Percentiles rank a stretch among this genome's conserved stretches.
Evolutionary conservation across 2,329 filamentous ascomycete species (phyloP).

Genomic region (Torrubiella hemipterigena): DNA sequence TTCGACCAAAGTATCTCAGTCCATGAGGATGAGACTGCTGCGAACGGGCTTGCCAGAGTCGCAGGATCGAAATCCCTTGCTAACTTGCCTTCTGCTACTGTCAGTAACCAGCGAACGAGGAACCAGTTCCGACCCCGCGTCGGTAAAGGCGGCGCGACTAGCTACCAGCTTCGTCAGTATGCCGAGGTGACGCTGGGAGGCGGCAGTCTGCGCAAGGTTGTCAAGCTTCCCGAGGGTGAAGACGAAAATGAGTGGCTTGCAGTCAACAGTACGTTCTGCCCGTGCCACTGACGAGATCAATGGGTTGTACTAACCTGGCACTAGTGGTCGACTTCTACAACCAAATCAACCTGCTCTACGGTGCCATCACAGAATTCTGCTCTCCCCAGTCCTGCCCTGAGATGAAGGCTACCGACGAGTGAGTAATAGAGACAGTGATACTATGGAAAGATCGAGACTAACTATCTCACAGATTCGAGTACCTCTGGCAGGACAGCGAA

Average conservation of each 20-base stretch:
- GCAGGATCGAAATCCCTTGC: too few relatives aligned
- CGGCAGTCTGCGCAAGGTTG: conserved; percentile 88
- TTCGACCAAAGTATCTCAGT: conserved; percentile 19
- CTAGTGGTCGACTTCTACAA: conserved; percentile 99
- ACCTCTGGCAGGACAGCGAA: conserved; percentile 95
- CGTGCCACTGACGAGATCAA: background rate
- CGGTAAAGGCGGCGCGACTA: conserved; percentile 73
- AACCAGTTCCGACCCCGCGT: conserved; percentile 86
- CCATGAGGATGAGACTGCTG: conserved; percentile 13
- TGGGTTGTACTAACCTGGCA: conserved; percentile 2
- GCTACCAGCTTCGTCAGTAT: conserved; percentile 93
- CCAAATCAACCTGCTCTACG: conserved; percentile 97
- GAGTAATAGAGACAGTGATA: conserved; percentile 18
- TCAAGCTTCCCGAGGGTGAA: conserved; percentile 93
- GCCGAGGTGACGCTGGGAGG: conserved; percentile 93
- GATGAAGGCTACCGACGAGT: conserved; percentile 99
- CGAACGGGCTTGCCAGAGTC: too few relatives aligned
- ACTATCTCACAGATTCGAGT: conserved; percentile 62
- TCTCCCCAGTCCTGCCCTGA: conserved; percentile 93
- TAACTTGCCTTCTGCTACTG: conserved; percentile 14
- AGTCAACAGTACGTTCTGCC: conserved; percentile 64
- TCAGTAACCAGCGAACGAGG: conserved; percentile 74
- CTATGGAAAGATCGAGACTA: conserved; percentile 5
- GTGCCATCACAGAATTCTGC: conserved; percentile 98
- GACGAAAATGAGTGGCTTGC: conserved; percentile 97